A percentile compares a stretch with the other conserved stretches of the same genome.
Evolutionary conservation across 306 rosid genomes (phyloP).

Genomic region (Leucaena leucocephala): DNA sequence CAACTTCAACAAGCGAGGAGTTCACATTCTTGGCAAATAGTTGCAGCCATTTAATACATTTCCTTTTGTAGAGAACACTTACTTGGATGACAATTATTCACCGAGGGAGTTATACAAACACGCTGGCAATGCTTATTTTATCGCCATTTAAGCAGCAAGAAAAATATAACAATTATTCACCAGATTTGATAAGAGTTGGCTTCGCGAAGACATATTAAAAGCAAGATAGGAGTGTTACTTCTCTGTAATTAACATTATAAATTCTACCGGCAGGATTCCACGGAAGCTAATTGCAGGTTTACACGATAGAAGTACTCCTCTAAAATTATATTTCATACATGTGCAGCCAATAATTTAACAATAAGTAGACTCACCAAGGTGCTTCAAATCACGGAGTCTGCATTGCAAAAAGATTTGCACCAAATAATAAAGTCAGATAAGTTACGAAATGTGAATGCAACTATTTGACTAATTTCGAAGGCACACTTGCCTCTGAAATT

Average conservation of each 20-base stretch:
- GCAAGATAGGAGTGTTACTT: background rate
- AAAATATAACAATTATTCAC: background rate
- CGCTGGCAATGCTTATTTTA: background rate
- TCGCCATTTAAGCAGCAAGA: background rate
- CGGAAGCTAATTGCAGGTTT: slow-evolving; percentile 1
- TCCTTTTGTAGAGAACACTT: slow-evolving; percentile 9
- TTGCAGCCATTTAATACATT: background rate
- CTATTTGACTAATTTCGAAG: slow-evolving; percentile 13
- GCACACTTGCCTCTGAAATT: slow-evolving; percentile 59
- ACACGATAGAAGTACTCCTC: background rate
- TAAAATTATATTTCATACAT: background rate
- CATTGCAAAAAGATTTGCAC: slow-evolving; percentile 20
- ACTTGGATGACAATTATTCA: background rate
- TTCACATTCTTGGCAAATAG: slow-evolving; percentile 12
- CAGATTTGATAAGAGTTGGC: slow-evolving; percentile 9
- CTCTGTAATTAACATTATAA: background rate
- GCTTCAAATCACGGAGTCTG: slow-evolving; percentile 63
- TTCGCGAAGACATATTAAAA: background rate
- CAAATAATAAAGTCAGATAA: background rate
- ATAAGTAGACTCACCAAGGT: slow-evolving; percentile 48
- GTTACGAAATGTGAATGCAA: slow-evolving; percentile 5
- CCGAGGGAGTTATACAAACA: slow-evolving; percentile 1
- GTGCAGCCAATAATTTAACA: slow-evolving; percentile 19
- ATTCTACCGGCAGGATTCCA: slow-evolving; percentile 6
- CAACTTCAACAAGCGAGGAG: background rate